A percentile compares a stretch with the other conserved stretches of the same genome.
phyloP scores from a whole-genome alignment of 176 grass and related monocot genomes.

The Bromus sterilis region DNA sequence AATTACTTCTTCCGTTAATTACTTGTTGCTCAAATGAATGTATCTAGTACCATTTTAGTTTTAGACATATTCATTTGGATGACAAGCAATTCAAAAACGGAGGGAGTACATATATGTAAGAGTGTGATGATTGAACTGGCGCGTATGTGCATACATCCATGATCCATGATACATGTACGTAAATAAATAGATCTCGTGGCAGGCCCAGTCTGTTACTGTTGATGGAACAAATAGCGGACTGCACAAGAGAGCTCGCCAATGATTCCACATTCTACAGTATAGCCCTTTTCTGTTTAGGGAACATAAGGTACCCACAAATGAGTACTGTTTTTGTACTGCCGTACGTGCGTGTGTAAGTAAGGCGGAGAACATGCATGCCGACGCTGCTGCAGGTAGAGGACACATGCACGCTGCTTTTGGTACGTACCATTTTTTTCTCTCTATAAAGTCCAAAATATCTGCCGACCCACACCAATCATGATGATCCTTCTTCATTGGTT shows the following conservation, averaged over 20 bases:
- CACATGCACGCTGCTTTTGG: conserved; percentile 9
- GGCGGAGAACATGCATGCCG: not conserved
- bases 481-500: not conserved
- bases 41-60: no score
- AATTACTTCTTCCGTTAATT: no score
- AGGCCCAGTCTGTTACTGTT: not conserved
- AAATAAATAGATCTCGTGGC: no score
- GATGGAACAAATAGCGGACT: not conserved
- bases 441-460: not conserved
- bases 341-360: not conserved
- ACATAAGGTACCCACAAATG: no score
- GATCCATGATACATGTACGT: no score
- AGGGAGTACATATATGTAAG: no score
- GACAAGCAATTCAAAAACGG: no score
- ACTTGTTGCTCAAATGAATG: no score
- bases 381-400: not conserved
- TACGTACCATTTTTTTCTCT: not conserved
- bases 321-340: not conserved
- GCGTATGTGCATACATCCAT: not conserved
- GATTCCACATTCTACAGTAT: conserved; percentile 15
- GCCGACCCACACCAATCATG: conserved; percentile 1
- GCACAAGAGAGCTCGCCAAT: not conserved
- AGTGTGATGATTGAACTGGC: no score
- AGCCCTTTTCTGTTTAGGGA: conserved; percentile 21
- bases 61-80: no score